Base-by-base conservation (phyloP, 371 early-diverging fungal genomes). In the Mucor mucedo region DNA sequence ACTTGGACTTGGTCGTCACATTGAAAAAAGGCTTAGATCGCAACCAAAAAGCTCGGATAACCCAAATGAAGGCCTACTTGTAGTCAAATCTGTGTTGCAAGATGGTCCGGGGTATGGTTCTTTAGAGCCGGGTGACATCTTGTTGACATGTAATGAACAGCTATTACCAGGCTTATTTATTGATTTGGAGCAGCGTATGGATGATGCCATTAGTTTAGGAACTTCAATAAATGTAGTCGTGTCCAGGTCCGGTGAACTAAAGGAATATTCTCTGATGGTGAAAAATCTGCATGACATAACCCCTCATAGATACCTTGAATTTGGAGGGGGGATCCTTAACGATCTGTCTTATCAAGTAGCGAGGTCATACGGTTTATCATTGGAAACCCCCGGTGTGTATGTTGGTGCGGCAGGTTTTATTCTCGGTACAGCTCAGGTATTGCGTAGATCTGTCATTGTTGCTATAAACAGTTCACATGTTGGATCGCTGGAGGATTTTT, bases 341-440 rank as follows among this genome's bases (percentile, higher is more conserved):
- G 87, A 94, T 60, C 68, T 95, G 5, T 90, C 91, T 16, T 95
- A 93, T 72, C 95, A 95, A 73, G 82, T 94, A 44, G 96, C 95
- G 0, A 84, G 89, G 50, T 84, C 86, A 5, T 92, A 88, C 68
- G 84, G 85, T 38, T 83, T 91, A 27, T 82, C 84, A 16, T 77
- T 91, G 14, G 88, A 92, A 3, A 82, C 86, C 7, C 82, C 86
- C 4, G 95, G 96, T 9, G 91, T 95, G 27, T 93, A 91, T 71
- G 90, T 95, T 3, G 82, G 93, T 11, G 83, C 90, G 13, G 72
- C 86, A 40, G 92, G 91, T 9, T 86, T 88, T 53, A 87, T 88
- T 71, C 63, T 93, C 38, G 85, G 84, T 0, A 83, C 83, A 2
- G 89, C 88, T 8, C 70, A 73, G 41, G 81, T 80, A 3, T 76